phyloP scores from a whole-genome alignment of 257 asterid genomes.

The Jacaranda copaia region DNA sequence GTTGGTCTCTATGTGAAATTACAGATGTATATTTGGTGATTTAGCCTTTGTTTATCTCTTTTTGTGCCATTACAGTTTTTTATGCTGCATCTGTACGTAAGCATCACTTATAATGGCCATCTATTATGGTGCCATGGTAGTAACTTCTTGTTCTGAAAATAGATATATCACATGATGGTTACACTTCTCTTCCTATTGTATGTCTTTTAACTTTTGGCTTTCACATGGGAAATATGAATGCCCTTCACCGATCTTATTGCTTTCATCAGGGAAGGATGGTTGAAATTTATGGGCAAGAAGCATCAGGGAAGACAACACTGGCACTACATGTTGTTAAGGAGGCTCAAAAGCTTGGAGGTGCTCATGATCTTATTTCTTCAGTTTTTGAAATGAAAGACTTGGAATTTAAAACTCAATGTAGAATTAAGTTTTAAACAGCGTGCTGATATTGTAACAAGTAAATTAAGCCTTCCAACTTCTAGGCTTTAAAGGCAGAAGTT shows the following conservation, averaged over 20 bases:
- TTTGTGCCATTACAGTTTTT: constrained; percentile 11
- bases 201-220: constrained; percentile 21
- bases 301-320: constrained; percentile 97
- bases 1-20: constrained; percentile 9
- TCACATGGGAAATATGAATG: constrained; percentile 16
- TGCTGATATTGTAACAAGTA: no score
- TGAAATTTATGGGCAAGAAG: constrained; percentile 94
- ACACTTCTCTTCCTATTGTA: not conserved
- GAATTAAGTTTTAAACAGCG: not conserved
- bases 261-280: constrained; percentile 84
- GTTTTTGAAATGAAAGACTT: constrained; percentile 6
- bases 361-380: constrained; percentile 23
- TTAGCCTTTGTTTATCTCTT: constrained; percentile 1
- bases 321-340: constrained; percentile 91
- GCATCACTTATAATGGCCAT: not conserved
- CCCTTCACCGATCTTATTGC: constrained; percentile 35
- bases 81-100: not conserved
- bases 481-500: no score
- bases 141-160: constrained; percentile 4
- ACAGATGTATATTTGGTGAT: not conserved
- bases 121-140: not conserved
- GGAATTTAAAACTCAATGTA: not conserved
- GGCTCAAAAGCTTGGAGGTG: constrained; percentile 99
- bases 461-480: no score
- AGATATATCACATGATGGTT: not conserved